Evolutionary conservation across 495 filamentous ascomycete genomes (phyloP).

Genomic region (Neurospora sp.): DNA sequence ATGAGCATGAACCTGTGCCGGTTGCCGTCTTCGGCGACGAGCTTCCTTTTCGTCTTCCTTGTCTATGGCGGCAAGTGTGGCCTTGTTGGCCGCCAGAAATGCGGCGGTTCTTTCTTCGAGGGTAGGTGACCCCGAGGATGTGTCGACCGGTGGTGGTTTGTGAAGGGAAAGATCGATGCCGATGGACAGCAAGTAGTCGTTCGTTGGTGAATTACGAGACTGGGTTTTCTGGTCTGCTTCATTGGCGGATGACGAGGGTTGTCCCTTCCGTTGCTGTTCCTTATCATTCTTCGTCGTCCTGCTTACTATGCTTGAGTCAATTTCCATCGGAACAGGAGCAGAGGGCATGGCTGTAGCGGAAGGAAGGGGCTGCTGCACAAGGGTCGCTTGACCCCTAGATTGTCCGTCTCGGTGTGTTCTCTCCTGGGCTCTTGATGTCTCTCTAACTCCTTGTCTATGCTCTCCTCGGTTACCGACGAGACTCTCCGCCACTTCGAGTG

Average conservation of each 20-base stretch:
- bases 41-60: background rate
- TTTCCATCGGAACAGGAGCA: background rate
- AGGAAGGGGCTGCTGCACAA: background rate
- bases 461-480: background rate
- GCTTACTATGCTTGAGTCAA: background rate
- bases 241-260: background rate
- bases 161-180: background rate
- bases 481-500: background rate
- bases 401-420: background rate
- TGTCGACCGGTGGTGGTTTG: background rate
- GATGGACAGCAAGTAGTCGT: background rate
- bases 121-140: background rate
- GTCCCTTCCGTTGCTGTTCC: background rate
- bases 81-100: background rate
- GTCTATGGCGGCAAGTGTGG: background rate
- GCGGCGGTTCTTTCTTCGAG: background rate
- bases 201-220: background rate
- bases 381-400: background rate
- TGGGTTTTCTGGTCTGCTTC: background rate
- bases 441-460: background rate
- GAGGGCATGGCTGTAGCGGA: background rate
- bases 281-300: background rate
- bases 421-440: background rate
- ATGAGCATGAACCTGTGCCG: background rate
- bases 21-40: background rate